Base-by-base conservation (phyloP, 1,284 basidiomycete species). In the Fistulina hepatica region DNA sequence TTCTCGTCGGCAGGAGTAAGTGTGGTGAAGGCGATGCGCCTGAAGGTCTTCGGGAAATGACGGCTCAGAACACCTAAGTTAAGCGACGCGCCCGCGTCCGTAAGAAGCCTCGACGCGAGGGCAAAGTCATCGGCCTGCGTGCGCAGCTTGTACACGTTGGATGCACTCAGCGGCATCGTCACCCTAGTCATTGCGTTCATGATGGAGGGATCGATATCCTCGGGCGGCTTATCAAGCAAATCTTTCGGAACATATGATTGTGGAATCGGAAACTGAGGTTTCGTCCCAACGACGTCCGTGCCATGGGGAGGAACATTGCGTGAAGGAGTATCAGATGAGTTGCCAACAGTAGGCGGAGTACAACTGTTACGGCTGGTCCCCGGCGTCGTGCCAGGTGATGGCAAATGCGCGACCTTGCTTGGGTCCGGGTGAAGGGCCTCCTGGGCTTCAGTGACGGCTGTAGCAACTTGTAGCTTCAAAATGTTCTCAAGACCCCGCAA, bases 11-110 rank as follows among this genome's bases (percentile, higher is more conserved):
- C 63, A 1, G 68, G 61, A 1, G 63, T 60, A 27, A 82, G 58
- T n/a, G 70, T 73, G 17, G 76, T 72, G 44, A 72, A 60, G 42
- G 80, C 62, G 63, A 84, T 69, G 36, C 81, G 74, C 12, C 74
- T 67, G 53, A 79, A 82, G 2, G 81, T 85, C 23, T 61, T 67
- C 13, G 81, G 81, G 56, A 79, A 85, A 56, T 76, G 71, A 30
- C 72, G 71, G 4, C 71, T 64, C 55, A 85, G 55, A 35, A 73
- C 63, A 6, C 77, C 69, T 7, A 85, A 64, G 20, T 69, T 82
- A 42, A 85, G 64, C 17, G 59, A 57, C 22, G 57, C 51, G 52
- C 80, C 72, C 3, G 78, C 61, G 10, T 53, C 16, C 62, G 56
- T 61, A 76, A 67, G 48, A 64, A 66, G 34, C 58, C n/a, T n/a